These are phyloP conservation scores for Periconia sp. DNA, from an alignment of 2,329 filamentous ascomycete genomes.

Conservation along the genomic window DNA sequence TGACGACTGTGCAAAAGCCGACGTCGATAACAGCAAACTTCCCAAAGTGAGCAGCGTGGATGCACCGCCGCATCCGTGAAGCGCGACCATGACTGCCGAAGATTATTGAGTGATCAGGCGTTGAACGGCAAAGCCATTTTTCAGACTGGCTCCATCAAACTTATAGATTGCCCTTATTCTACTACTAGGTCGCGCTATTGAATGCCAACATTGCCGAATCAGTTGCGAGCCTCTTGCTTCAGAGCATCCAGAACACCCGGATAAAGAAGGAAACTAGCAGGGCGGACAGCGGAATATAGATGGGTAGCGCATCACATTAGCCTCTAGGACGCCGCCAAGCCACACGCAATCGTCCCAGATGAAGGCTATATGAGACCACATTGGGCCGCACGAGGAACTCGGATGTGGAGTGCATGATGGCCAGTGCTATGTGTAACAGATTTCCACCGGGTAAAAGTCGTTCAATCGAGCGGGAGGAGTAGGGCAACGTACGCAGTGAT, in stretches of 20 bases:
- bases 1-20: conserved; percentile 5
- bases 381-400: conserved; percentile 7
- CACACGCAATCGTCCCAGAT: conserved; percentile 19
- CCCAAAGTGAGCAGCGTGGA: conserved; percentile 1
- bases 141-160: conserved; percentile 5
- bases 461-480: conserved; percentile 5
- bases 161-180: conserved; percentile 24
- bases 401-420: conserved; percentile 16
- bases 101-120: neutral
- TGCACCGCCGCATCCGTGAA: too few species aligned
- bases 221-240: neutral
- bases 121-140: conserved; percentile 5
- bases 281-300: too few species aligned
- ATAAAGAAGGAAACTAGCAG: conserved; percentile 19
- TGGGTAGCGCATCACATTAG: conserved; percentile 18
- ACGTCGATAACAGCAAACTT: conserved; percentile 7
- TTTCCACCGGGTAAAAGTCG: conserved; percentile 24
- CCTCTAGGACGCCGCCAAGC: conserved; percentile 19
- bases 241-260: conserved; percentile 20
- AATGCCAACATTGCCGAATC: too few species aligned
- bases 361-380: conserved; percentile 10
- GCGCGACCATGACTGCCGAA: conserved; percentile 17
- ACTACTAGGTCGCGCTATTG: too few species aligned
- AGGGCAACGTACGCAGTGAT: conserved; percentile 3
- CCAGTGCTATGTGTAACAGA: conserved; percentile 6